Evolutionary conservation across 2,329 filamentous ascomycete species (phyloP).

Genomic region (Trichoderma polysporum): DNA sequence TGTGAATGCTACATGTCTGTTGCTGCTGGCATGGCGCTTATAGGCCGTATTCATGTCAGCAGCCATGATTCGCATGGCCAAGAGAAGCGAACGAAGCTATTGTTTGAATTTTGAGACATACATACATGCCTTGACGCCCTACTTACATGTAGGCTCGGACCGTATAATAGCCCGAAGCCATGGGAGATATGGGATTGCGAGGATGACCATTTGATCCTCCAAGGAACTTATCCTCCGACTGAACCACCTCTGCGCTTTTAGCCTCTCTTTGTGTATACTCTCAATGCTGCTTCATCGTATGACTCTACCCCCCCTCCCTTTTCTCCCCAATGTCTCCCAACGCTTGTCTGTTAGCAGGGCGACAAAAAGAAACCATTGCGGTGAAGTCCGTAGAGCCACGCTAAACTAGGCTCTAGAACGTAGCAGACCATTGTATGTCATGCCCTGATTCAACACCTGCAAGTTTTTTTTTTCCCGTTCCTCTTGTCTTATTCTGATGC

Average conservation of each 20-base stretch:
- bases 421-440: neutral
- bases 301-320: neutral
- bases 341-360: neutral
- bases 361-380: neutral
- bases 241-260: neutral
- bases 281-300: neutral
- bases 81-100: neutral
- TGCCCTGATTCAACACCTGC: neutral
- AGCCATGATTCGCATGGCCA: neutral
- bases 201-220: neutral
- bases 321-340: neutral
- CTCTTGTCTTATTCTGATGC: neutral
- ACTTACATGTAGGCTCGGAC: slow-evolving; percentile 7
- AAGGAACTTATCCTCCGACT: slow-evolving; percentile 15
- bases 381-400: neutral
- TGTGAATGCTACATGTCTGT: neutral
- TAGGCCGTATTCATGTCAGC: neutral
- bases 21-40: neutral
- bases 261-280: neutral
- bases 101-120: neutral
- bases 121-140: slow-evolving; percentile 1
- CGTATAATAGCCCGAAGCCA: slow-evolving; percentile 7
- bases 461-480: neutral
- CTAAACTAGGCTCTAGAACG: neutral
- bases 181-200: neutral